Percentiles rank a stretch among this genome's conserved stretches.
These are phyloP conservation scores for Exophiala mesophila DNA, from an alignment of 2,329 filamentous ascomycete genomes.

Conservation along the genomic window DNA sequence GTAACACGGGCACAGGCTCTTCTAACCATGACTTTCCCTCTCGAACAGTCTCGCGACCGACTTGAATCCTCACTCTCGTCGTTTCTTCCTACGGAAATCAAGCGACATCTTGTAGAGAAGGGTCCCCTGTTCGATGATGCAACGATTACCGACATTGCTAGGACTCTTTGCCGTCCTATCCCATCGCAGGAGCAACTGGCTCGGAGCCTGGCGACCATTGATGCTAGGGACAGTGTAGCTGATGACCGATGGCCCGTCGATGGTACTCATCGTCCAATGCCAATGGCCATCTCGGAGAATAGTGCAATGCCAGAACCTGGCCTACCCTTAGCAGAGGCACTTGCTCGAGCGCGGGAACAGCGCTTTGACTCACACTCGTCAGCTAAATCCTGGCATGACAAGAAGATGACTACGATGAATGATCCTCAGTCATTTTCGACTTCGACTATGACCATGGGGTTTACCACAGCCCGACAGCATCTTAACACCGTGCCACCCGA, in stretches of 20 bases:
- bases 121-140: constrained; percentile 66
- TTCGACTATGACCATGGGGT: constrained; percentile 44
- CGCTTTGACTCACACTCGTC: constrained; percentile 1
- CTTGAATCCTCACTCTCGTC: constrained; percentile 63
- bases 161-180: constrained; percentile 61
- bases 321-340: constrained; percentile 13
- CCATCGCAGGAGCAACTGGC: constrained; percentile 55
- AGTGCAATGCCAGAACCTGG: constrained; percentile 10
- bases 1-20: constrained; percentile 90
- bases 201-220: constrained; percentile 42
- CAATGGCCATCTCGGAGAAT: constrained; percentile 27
- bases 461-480: constrained; percentile 59
- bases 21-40: constrained; percentile 77
- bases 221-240: constrained; percentile 46
- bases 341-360: constrained; percentile 6
- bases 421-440: constrained; percentile 37
- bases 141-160: constrained; percentile 62
- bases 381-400: no score
- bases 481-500: constrained; percentile 32
- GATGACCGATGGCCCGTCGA: constrained; percentile 66
- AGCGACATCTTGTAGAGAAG: constrained; percentile 51
- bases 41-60: constrained; percentile 57
- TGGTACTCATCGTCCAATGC: constrained; percentile 44
- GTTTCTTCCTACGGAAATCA: constrained; percentile 60
- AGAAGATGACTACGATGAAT: constrained; percentile 62